Conservation (phyloP, 2,329 filamentous ascomycete species). For the Pestalotiopsis sp. region DNA sequence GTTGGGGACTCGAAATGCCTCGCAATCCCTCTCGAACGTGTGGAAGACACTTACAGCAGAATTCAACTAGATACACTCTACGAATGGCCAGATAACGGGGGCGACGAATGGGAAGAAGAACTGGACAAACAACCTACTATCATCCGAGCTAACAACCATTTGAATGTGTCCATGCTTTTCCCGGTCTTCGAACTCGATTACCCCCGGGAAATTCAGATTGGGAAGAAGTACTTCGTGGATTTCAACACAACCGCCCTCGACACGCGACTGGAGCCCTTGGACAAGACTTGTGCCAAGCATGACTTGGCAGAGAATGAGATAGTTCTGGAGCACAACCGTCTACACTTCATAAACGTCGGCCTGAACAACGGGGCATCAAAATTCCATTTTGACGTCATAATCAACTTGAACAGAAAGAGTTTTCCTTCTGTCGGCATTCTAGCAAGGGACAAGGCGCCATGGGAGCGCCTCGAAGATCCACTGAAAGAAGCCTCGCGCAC, state of each 20-base stretch:
- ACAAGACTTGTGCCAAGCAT: neutral
- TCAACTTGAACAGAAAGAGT: neutral
- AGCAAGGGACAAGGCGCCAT: neutral
- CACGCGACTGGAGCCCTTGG: neutral
- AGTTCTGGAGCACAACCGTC: neutral
- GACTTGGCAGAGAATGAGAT: neutral
- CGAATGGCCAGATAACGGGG: neutral
- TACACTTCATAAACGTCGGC: neutral
- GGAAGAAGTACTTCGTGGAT: neutral
- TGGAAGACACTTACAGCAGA: neutral
- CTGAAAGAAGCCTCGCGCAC: neutral
- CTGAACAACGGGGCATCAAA: neutral
- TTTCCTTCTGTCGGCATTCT: neutral
- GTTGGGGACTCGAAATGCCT: neutral
- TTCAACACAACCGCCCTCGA: neutral
- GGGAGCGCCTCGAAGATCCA: neutral
- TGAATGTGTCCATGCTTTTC: neutral
- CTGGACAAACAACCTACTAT: neutral
- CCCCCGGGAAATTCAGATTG: neutral
- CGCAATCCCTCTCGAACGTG: neutral
- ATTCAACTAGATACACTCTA: neutral
- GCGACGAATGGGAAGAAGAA: neutral
- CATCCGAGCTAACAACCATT: neutral
- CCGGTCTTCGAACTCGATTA: neutral
- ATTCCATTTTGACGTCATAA: neutral